Percentiles rank a stretch among this genome's conserved stretches.
These are phyloP conservation scores for Flagelloscypha sp. DNA, from an alignment of 768 basidiomycete species.

Conservation along the genomic window DNA sequence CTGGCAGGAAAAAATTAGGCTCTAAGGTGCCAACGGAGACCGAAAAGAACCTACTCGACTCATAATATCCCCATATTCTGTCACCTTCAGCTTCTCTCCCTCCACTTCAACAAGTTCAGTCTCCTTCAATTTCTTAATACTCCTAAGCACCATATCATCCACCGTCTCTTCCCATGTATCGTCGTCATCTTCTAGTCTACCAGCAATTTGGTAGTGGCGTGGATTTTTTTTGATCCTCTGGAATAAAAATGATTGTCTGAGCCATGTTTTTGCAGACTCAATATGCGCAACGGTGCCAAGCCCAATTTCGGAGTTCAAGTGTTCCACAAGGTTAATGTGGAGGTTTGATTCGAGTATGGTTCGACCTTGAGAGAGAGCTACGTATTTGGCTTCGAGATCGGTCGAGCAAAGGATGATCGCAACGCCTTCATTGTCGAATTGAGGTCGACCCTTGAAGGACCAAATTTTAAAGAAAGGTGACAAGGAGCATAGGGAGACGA, in stretches of 20 bases:
- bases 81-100: conserved; percentile 39
- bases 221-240: conserved; percentile 84
- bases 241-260: conserved; percentile 78
- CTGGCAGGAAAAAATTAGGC: conserved; percentile 27
- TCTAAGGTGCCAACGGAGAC: not conserved
- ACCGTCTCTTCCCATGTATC: conserved; percentile 66
- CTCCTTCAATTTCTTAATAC: conserved; percentile 50
- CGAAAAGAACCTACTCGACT: conserved; percentile 51
- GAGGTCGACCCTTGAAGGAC: conserved; percentile 65
- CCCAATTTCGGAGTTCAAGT: conserved; percentile 90
- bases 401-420: conserved; percentile 79
- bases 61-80: conserved; percentile 81
- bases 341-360: conserved; percentile 81
- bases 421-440: conserved; percentile 82
- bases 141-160: conserved; percentile 66
- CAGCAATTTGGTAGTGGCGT: conserved; percentile 54
- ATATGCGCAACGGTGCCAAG: conserved; percentile 73
- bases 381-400: conserved; percentile 65
- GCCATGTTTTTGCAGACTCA: conserved; percentile 71
- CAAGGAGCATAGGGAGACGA: not conserved
- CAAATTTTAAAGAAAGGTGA: conserved; percentile 1
- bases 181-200: conserved; percentile 30
- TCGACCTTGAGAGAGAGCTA: conserved; percentile 55
- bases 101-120: conserved; percentile 49
- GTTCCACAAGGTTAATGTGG: conserved; percentile 78